These are phyloP conservation scores for Hemisphaericaspora subhashii DNA, from an alignment of 1,139 yeast species.

Conservation along the genomic window DNA sequence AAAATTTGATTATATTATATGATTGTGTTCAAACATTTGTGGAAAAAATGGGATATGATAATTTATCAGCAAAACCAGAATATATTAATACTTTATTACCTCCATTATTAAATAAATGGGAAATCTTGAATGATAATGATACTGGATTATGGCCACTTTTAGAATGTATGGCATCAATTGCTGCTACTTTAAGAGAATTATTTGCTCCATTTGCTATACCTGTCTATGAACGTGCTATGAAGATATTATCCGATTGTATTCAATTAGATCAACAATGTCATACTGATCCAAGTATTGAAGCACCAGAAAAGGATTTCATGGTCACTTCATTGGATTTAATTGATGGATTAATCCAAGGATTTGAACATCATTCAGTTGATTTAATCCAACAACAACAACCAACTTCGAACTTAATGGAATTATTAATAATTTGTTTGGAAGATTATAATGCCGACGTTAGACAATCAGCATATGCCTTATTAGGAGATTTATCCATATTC, in stretches of 20 bases:
- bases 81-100: constrained; percentile 69
- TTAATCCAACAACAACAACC: constrained; percentile 44
- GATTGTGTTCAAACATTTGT: constrained; percentile 93
- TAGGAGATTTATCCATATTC: constrained; percentile 82
- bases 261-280: constrained; percentile 65
- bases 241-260: constrained; percentile 67
- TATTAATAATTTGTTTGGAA: constrained; percentile 69
- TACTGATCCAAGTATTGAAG: constrained; percentile 65
- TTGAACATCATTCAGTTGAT: constrained; percentile 62
- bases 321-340: constrained; percentile 86
- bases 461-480: constrained; percentile 85
- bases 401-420: constrained; percentile 52
- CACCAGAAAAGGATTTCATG: constrained; percentile 88
- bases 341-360: constrained; percentile 91
- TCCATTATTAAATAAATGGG: constrained; percentile 82
- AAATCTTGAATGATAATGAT: constrained; percentile 68
- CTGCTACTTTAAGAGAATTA: constrained; percentile 79
- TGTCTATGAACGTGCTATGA: constrained; percentile 77
- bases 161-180: constrained; percentile 90
- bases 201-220: constrained; percentile 91
- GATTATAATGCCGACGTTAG: constrained; percentile 84
- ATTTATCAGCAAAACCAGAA: constrained; percentile 52
- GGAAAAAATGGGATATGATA: constrained; percentile 65
- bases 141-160: constrained; percentile 85
- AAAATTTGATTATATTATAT: constrained; percentile 75